These are phyloP conservation scores for Taiwanofungus camphoratus DNA, from an alignment of 1,284 basidiomycete species.

Conservation along the genomic window DNA sequence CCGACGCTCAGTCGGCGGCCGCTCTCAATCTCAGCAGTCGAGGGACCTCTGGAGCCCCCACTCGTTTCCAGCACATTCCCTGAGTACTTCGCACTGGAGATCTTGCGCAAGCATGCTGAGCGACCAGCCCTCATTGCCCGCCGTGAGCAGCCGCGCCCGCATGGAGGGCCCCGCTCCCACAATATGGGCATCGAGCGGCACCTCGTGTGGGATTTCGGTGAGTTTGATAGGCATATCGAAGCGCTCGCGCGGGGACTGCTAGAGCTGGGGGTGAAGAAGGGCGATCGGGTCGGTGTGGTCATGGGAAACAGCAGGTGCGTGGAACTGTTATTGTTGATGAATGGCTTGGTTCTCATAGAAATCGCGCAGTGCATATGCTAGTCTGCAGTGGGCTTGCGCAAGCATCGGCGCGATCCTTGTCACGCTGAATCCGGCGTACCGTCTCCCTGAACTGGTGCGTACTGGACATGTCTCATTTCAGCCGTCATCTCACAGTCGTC, in stretches of 20 bases:
- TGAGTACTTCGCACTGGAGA: conserved; percentile 52
- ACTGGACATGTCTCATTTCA: neutral
- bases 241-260: conserved; percentile 70
- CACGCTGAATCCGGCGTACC: conserved; percentile 80
- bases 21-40: conserved; percentile 40
- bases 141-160: conserved; percentile 50
- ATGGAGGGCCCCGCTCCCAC: conserved; percentile 50
- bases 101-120: conserved; percentile 44
- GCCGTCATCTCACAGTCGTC: neutral
- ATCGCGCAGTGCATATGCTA: conserved; percentile 60
- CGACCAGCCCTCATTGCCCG: conserved; percentile 64
- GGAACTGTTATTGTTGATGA: neutral
- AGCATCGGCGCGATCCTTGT: conserved; percentile 76
- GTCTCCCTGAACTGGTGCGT: conserved; percentile 62
- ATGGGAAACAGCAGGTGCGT: conserved; percentile 78
- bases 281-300: conserved; percentile 75
- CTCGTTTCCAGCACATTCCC: conserved; percentile 58
- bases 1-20: too few relatives aligned
- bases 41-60: conserved; percentile 56
- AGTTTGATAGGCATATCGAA: conserved; percentile 63
- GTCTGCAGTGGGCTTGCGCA: conserved; percentile 80
- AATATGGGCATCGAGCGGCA: conserved; percentile 45
- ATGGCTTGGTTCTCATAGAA: conserved; percentile 2
- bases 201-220: conserved; percentile 70
- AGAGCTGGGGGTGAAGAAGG: conserved; percentile 65